Base-by-base conservation (phyloP, 164 flowering plant genomes). In the Tetrastigma voinierianum region DNA sequence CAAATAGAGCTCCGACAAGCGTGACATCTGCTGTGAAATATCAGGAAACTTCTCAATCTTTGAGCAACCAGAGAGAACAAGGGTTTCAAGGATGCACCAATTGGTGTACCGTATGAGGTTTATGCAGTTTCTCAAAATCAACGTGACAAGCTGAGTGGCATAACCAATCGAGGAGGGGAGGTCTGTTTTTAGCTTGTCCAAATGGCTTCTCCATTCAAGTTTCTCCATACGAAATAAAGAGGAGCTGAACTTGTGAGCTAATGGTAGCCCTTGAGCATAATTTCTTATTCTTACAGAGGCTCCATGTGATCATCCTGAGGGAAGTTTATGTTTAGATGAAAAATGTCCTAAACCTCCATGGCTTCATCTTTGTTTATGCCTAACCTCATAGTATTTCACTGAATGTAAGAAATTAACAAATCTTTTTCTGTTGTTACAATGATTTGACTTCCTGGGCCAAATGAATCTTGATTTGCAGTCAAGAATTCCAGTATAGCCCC, bases 71-170 rank as follows among this genome's bases (percentile, higher is more conserved):
- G 40, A 25, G 6, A 25, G 40, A 6, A 25, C 6, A 46, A 18
- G 64, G 46, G 10, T 23, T 51, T 25, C 10, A 9, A 52, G 19
- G 1, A n/a, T 15, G 2, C 73, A 73, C 9, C 66, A 51, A 61
- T 10, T n/a, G n/a, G n/a, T n/a, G n/a, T n/a, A n/a, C 44, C n/a
- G n/a, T n/a, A 3, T n/a, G n/a, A 74, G 67, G 2, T 40, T 44
- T 23, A 12, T 40, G 64, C 78, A 74, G 13, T 48, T 63, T n/a
- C n/a, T n/a, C n/a, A n/a, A n/a, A 14, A 60, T 17, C 48, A 72
- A 14, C n/a, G n/a, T n/a, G n/a, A n/a, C n/a, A 4, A 25, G n/a
- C n/a, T n/a, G n/a, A n/a, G n/a, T n/a, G n/a, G n/a, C n/a, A n/a
- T n/a, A n/a, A n/a, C n/a, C n/a, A n/a, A n/a, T n/a, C n/a, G n/a